Base-by-base conservation (phyloP, 495 filamentous ascomycete species). In the Aspergillus sparsus region DNA sequence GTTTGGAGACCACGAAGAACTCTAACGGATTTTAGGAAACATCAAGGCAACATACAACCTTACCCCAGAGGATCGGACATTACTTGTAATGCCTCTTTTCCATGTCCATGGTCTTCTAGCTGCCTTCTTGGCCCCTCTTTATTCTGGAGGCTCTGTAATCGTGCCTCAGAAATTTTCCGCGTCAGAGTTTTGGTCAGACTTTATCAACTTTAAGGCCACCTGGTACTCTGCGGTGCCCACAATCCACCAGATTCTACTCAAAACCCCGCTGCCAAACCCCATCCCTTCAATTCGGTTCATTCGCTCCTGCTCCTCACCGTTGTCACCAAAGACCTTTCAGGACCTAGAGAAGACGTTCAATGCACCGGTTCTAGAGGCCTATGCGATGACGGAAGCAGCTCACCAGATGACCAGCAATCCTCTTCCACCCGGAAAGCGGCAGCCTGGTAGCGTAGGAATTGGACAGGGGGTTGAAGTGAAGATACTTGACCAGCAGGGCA, bases 371-470 rank as follows among this genome's bases (percentile, higher is more conserved):
- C 80, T 95, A 9, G 91, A 95, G 71, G 90, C 90, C 11, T 95
- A 95, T 71, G 91, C 91, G 58, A 95, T 95, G 91, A 95, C 91
- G 32, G 91, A 95, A 74, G 91, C 88, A 21, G 87, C 91, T 9
- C 91, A 93, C 72, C 91, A 93, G 68, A 93, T 95, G 87, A 91
- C 90, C 10, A 90, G 87, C 53, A 94, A 93, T 77, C 90, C 90
- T 18, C 81, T 93, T 0, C 89, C 90, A 0, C 85, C 87, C 1
- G 82, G 71, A 18, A 85, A 86, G 70, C 83, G 90, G 55, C 83
- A 85, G 69, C 91, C 91, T 0, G 91, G 91, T 15, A 88, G 87
- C 47, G 90, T 94, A 0, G 90, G 90, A 2, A 63, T 92, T 12
- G 88, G 88, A 10, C 89, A 92, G 71, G 90, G 90, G 53, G 89